Evolutionary conservation across 2,329 filamentous ascomycete genomes (phyloP), one percentile per base, ranked within the genome.

Genomic region (Chalara sp.): DNA sequence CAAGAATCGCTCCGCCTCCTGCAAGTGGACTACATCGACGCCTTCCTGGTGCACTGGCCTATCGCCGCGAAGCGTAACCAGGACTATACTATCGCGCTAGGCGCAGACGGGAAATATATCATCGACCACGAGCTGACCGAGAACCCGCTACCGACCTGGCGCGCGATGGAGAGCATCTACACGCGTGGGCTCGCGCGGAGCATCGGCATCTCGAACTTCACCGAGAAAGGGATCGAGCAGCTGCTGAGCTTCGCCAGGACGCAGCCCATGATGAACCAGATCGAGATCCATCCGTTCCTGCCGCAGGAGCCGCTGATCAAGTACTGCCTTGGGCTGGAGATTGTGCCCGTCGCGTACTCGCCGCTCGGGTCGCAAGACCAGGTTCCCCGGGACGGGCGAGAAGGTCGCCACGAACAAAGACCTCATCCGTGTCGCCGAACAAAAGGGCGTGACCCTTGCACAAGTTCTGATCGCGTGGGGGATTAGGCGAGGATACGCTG

Each of bases 21-120:
- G 31, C 86, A 87, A 5, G 74, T 92, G 44, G 83, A 89, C 57
- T 92, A 95, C 64, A 78, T 95, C 7, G 89, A 95, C 66, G 73
- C 91, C 53, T 89, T 81, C 65, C 76, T 95, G 39, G 79, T 95
- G 73, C 89, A 95, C 71, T 93, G 88, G 87, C 86, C 87, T 4
- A 74, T 73, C 88, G 51, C 83, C 80, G 50, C 83, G 87, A 81
- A 92, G 89, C 89, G 83, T 68, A 80, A 81, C 48, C 70, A 80
- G n/a, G 83, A 92, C 65, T 66, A 89, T 65, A 84, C 78, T 61
- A 58, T 68, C 41, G 71, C 72, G 51, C 68, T 79, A 58, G 76
- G 75, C 35, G 58, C 72, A 32, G 73, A 79, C 64, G 75, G 75
- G 54, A 78, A 78, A 68, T 83, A 83, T 64, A 67, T 83, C 48